phyloP scores from a whole-genome alignment of 2,329 filamentous ascomycete species.

The Orbilia oligospora region DNA sequence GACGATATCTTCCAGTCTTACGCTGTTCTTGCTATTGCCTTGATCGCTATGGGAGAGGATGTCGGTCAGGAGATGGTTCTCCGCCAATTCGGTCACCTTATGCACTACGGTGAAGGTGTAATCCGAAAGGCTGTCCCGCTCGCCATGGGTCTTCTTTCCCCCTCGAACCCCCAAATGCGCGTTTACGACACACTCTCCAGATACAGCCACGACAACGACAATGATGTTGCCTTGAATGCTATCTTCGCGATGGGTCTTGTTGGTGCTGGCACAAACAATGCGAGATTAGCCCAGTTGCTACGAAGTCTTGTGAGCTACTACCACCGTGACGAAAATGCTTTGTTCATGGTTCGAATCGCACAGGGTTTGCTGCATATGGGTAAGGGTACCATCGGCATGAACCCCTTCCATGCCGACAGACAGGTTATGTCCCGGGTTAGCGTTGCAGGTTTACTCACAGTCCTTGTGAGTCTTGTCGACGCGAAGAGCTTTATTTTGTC shows the following conservation, averaged over 20 bases:
- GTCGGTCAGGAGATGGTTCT: slow-evolving; percentile 99
- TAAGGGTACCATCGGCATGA: slow-evolving; percentile 95
- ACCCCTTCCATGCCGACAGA: slow-evolving; percentile 99
- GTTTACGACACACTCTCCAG: slow-evolving; percentile 97
- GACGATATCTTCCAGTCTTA: slow-evolving; percentile 97
- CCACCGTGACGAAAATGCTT: slow-evolving; percentile 92
- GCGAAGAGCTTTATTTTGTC: slow-evolving; percentile 80
- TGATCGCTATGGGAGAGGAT: slow-evolving; percentile 98
- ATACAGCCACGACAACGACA: slow-evolving; percentile 99
- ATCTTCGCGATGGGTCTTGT: slow-evolving; percentile 99
- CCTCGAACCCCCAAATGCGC: slow-evolving; percentile 99
- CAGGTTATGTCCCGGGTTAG: slow-evolving; percentile 94
- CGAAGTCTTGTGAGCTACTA: slow-evolving; percentile 98
- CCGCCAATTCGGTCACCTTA: slow-evolving; percentile 95
- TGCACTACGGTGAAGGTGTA: slow-evolving; percentile 98
- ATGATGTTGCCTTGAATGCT: slow-evolving; percentile 96
- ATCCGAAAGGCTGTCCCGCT: slow-evolving; percentile 96
- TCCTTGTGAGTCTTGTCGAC: slow-evolving; percentile 93
- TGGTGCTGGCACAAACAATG: slow-evolving; percentile 97
- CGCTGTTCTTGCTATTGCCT: slow-evolving; percentile 90
- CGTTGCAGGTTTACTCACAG: slow-evolving; percentile 87
- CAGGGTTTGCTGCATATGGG: slow-evolving; percentile 95
- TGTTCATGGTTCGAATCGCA: slow-evolving; percentile 99
- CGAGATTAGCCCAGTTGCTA: slow-evolving; percentile 91
- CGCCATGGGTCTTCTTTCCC: slow-evolving; percentile 95